Evolutionary conservation across 768 basidiomycete genomes (phyloP).

Genomic region (Podaxis sp.): DNA sequence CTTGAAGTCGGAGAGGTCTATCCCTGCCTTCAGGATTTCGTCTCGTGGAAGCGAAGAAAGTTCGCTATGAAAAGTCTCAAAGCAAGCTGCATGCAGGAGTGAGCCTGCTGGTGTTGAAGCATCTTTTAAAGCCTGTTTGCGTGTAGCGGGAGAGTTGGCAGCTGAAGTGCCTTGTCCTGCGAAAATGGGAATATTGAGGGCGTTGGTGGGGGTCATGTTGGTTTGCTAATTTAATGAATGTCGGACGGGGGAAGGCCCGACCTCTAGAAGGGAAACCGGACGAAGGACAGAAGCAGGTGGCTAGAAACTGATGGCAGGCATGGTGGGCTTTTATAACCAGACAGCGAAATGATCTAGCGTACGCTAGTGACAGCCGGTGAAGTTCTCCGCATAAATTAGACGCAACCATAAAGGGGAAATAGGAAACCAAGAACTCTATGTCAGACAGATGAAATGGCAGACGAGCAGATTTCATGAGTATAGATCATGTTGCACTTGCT

Average conservation of each 20-base stretch:
- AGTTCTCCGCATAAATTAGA: not conserved
- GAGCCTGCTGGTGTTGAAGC: conserved; percentile 38
- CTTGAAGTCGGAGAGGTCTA: conserved; percentile 41
- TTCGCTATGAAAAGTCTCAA: conserved; percentile 44
- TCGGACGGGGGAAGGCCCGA: not conserved
- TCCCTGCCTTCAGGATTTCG: conserved; percentile 31
- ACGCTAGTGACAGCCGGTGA: not conserved
- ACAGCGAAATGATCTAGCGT: not conserved
- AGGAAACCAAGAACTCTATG: not conserved
- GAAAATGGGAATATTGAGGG: conserved; percentile 38
- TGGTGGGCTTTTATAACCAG: conserved; percentile 4
- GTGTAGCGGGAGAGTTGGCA: conserved; percentile 27
- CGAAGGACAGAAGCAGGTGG: not conserved
- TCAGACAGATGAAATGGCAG: not conserved
- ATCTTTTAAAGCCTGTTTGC: conserved; percentile 39
- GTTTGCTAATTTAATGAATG: not conserved
- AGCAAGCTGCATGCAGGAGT: conserved; percentile 45
- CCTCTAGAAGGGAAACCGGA: not conserved
- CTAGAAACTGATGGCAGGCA: not conserved
- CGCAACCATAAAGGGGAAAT: not conserved
- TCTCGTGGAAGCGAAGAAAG: conserved; percentile 35
- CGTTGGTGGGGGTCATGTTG: conserved; percentile 23
- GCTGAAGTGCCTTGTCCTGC: conserved; percentile 49
- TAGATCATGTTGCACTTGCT: not conserved
- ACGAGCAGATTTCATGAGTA: not conserved